Evolutionary conservation across 2,329 filamentous ascomycete genomes (phyloP), one percentile per base, ranked within the genome.

Genomic region (Cadophora sp.): DNA sequence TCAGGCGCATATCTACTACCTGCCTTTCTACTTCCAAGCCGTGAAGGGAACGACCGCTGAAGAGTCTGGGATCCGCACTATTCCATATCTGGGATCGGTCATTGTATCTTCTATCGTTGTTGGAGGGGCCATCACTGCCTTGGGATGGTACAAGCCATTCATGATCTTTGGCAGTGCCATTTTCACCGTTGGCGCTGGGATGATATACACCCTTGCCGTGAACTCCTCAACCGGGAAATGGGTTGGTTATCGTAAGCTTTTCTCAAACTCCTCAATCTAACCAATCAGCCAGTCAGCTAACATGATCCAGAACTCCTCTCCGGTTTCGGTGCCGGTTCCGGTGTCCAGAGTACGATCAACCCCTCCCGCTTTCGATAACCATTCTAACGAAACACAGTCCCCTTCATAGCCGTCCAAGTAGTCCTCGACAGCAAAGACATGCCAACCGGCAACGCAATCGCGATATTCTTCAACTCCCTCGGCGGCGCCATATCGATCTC

Each of bases 401-500:
- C 84, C 47, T 83, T 85, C 75, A 83, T 85, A 66, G 81, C 81
- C 27, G 80, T 82, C 4, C 83, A 85, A 68, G 75, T 86, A 0
- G 83, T 85, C 0, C 79, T 88, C 9, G 78, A 79, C 16, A 79
- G 79, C 36, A 80, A 83, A 18, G 85, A 89, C 64, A 80, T 89
- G 47, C 81, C 85, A 4, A 84, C 81, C 0, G 86, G 85, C 27
- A 82, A 86, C 39, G 83, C 86, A 14, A 82, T 85, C 68, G 82
- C 81, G 55, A 85, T 88, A 71, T 89, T 89, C 71, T 79, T 81
- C 45, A 86, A 89, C 75, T 86, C 86, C 68, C 80, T 89, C 1
- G 87, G 86, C 14, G 85, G 85, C 39, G 85, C 86, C 39, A 78
- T 89, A 22, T 87, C 87, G 67, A 84, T 87, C 4, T 83, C 85